Base-by-base conservation (phyloP, 176 grass and related monocot genomes). In the Ensete glaucum region DNA sequence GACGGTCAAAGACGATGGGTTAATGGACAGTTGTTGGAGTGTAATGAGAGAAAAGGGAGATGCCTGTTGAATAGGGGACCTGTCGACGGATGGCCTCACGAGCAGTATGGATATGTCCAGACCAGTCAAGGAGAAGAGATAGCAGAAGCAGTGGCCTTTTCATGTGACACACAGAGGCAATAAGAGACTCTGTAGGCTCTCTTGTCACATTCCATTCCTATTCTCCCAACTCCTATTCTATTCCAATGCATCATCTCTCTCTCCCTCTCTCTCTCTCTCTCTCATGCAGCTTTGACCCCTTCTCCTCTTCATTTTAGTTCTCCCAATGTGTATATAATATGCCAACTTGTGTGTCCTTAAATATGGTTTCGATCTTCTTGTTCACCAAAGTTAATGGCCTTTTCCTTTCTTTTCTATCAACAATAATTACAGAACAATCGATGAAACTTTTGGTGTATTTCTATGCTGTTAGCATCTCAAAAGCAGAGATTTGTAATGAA, bases 11-110 rank as follows among this genome's bases (percentile, higher is more conserved):
- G 57, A 50, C 58, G 58, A 63, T 54, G 34, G 34, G 78, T 20
- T 53, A 26, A 43, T 54, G 57, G 78, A 80, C 49, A 73, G 23
- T 62, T 64, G 9, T 73, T 56, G 12, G 55, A 73, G 54, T 64
- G 34, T 63, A 80, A 72, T 49, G 69, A 72, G 67, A 72, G 63
- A 24, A 62, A 64, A 15, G 69, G 48, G 69, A 51, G 78, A 53
- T 73, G 78, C 54, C 78, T 29, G 68, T 72, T 72, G 69, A 80
- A 72, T 27, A 80, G 68, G 68, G 43, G 20, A 80, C 68, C 78
- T 71, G 56, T 22, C 69, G 50, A 13, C 51, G 64, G 54, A 72
- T 51, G 54, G 15, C 54, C 54, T 79, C 54, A 60, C 14, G 62
- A 79, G 19, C 19, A 25, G 27, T 51, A 19, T 52, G 62, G 24